Evolutionary conservation across 2,329 filamentous ascomycete genomes (phyloP), one percentile per base, ranked within the genome.

Genomic region (Septoria linicola): DNA sequence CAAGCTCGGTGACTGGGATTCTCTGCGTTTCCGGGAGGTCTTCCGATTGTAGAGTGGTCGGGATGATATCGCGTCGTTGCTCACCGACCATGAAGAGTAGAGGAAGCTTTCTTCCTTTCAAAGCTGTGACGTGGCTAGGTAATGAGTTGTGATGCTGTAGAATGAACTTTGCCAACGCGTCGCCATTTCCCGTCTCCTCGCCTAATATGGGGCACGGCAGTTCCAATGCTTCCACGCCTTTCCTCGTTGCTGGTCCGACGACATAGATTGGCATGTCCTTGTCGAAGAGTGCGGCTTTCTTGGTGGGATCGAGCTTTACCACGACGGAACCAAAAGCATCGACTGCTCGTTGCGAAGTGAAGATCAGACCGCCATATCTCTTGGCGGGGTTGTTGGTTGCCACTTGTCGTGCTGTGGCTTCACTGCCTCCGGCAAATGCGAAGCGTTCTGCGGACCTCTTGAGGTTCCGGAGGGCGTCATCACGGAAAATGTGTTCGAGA

Each of bases 31-130:
- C 57, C 0, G 78, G 69, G 7, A 90, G 70, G 0, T 66, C 61
- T 0, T 73, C 65, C 32, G 80, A 78, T 76, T 84, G 87, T 31
- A 97, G 73, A 1, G 82, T 89, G 61, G 81, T 88, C 1, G 93
- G 91, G 57, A 99, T 96, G 59, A 96, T 83, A 67, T 97, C 93
- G 37, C 93, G 77, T 48, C 90, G 81, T 66, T 91, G 88, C 67
- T 96, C 92, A 16, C 93, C 93, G 0, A 95, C 90, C 11, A 95
- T 79, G 68, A 97, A 99, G 1, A 97, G 73, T 4, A 97, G 69
- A 0, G 86, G 80, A 0, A 79, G 83, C 61, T 82, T 82, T 11
- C 49, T 41, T 6, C 63, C 63, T n/a, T 67, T 58, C 3, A 66
- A 46, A 51, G 59, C 60, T 23, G 62, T 64, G 14, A 60, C 60